Base-by-base conservation (phyloP, 164 flowering plant genomes). In the Platanus orientalis region DNA sequence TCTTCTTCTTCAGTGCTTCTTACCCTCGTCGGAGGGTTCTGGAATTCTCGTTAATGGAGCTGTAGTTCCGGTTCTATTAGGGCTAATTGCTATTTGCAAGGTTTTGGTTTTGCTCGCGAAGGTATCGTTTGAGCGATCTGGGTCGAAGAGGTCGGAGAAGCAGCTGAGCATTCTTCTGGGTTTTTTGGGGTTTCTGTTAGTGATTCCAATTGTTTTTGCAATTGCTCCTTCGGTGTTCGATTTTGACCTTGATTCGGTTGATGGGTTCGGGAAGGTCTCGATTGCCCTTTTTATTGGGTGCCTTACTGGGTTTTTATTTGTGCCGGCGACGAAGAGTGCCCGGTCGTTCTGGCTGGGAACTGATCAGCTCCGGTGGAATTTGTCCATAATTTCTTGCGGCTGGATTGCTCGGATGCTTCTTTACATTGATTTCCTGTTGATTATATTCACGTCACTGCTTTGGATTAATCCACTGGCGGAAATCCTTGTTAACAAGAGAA, bases 311-410 rank as follows among this genome's bases (percentile, higher is more conserved):
- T 76, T 83, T 54, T 62, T 94, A 49, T 85, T 74, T 52, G 64
- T 86, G 75, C 92, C 96, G 0, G 87, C 88, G 0, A 54, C 63
- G 20, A 83, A 80, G 78, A 74, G 28, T 76, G 88, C 88, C 0
- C 65, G 96, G 16, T 74, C 90, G 0, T 94, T 91, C 73, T 94
- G 97, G 96, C 79, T 94, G 54, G 99, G 99, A 42, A 91, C 97
- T 0, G 96, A 94, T 75, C 99, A 94, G 71, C 75, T 86, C 30
- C 72, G 85, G 10, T 84, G 86, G 72, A 82, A 83, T 78, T 79
- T 89, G 62, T 69, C 80, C 0, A 87, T 91, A 17, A 72, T 88
- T 63, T 80, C 83, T 0, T 90, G 93, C 67, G 88, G 92, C 19
- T 78, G 81, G 80, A 61, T 85, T 65, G 78, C 69, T 25, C 72